Base-by-base conservation (phyloP, 805 yeast species). In the Ogataea haglerorum region DNA sequence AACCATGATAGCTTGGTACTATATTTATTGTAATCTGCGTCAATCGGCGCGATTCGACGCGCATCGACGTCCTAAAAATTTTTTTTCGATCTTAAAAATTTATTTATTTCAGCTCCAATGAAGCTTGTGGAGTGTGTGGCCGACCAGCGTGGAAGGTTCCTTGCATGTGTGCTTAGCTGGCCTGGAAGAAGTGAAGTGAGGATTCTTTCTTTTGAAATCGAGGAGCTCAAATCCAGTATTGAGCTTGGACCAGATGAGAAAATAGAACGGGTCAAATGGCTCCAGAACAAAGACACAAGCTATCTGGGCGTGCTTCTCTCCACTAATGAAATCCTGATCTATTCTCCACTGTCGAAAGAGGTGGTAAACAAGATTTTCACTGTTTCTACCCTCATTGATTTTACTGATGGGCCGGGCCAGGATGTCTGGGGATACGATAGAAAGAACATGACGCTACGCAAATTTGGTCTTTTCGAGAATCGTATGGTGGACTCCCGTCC, bases 161-260 rank as follows among this genome's bases (percentile, higher is more conserved):
- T 54, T 7, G 64, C 63, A 2, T 41, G 76, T 34, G 63, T 64
- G 35, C 52, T 67, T 13, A 60, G 69, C 5, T 63, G 72, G 22
- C 70, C 72, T 34, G 64, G 64, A 13, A 74, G 75, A 27, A 70
- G 64, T 37, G 77, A 75, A 55, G 63, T 75, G 14, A 73, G 65
- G 49, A 63, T 75, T 10, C 40, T 69, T 48, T 51, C 68, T 52
- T 28, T 54, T 54, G 30, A 45, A 13, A 39, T 50, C n/a, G 43
- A 45, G 5, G 51, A 52, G n/a, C 45, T 60, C 33, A 49, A 58
- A 21, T 54, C 60, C 5, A 58, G 59, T 22, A 62, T 69, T 40
- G 77, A 71, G 49, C 60, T 75, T 27, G 68, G 64, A 22, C 49
- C 67, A 2, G 70, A 66, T 28, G 71, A 69, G 41, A 54, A 52